A percentile compares a stretch with the other conserved stretches of the same genome.
Evolutionary conservation across 352 stramenopile genomes (phyloP).

Genomic region (Aphanomyces euteiches): DNA sequence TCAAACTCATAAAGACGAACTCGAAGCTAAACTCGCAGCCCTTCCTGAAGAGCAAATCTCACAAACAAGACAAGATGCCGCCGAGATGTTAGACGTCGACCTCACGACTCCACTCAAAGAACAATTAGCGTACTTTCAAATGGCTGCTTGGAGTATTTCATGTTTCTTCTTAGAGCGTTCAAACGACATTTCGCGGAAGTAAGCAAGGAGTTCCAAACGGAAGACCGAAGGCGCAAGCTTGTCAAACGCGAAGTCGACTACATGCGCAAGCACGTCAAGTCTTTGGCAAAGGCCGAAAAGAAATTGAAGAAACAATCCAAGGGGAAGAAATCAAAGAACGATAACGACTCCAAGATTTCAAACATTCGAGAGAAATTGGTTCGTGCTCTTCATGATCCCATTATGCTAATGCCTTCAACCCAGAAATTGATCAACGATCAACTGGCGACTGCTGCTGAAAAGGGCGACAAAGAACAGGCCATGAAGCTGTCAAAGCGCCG

Average conservation of each 20-base stretch:
- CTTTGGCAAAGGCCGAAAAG: constrained; percentile 8
- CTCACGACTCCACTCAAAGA: background rate
- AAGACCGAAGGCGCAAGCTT: constrained; percentile 8
- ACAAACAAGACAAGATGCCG: background rate
- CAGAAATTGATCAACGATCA: constrained; percentile 23
- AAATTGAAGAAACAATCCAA: constrained; percentile 6
- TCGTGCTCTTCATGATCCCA: background rate
- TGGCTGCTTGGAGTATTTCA: background rate
- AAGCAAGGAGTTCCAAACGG: constrained; percentile 4
- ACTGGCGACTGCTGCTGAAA: constrained; percentile 1
- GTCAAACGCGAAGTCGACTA: constrained; percentile 12
- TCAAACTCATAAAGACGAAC: background rate
- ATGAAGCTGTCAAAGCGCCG: constrained; percentile 7
- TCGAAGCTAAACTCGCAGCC: background rate
- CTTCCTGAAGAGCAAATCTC: constrained; percentile 7
- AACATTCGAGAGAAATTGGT: constrained; percentile 16
- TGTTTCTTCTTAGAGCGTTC: constrained; percentile 2
- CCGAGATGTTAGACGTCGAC: background rate
- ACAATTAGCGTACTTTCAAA: constrained; percentile 10
- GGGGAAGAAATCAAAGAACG: background rate
- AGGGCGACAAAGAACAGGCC: constrained; percentile 1
- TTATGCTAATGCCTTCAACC: background rate
- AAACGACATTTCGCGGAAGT: constrained; percentile 11
- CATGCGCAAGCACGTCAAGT: constrained; percentile 16
- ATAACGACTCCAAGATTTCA: constrained; percentile 1